Conservation (phyloP, 164 flowering plant species). For the Cinnamomum micranthum region DNA sequence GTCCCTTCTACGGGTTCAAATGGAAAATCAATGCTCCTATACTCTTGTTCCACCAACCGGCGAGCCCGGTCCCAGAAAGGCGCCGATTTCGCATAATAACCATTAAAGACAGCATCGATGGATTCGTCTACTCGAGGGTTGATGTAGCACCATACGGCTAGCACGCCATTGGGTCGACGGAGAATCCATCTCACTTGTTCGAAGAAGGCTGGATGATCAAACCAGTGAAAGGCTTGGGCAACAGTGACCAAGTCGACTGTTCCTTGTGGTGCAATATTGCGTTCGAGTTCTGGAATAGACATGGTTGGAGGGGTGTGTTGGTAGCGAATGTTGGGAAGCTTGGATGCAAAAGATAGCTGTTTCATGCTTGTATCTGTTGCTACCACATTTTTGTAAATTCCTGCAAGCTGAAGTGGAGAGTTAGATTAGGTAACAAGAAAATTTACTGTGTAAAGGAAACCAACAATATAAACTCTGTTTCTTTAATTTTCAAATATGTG, state of each 20-base stretch:
- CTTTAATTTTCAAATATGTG: too few relatives aligned
- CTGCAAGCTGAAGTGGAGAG: slow-evolving; percentile 19
- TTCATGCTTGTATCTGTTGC: slow-evolving; percentile 29
- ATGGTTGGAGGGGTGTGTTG: slow-evolving; percentile 23
- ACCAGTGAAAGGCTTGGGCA: slow-evolving; percentile 53
- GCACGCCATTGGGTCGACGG: slow-evolving; percentile 42
- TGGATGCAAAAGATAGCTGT: slow-evolving; percentile 22
- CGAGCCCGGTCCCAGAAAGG: slow-evolving; percentile 57
- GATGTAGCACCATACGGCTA: slow-evolving; percentile 63
- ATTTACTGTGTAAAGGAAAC: too few relatives aligned
- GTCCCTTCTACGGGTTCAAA: slow-evolving; percentile 70
- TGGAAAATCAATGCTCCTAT: slow-evolving; percentile 51
- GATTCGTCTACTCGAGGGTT: slow-evolving; percentile 23
- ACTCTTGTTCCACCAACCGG: slow-evolving; percentile 45
- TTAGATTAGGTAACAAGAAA: neutral
- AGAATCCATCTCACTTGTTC: slow-evolving; percentile 31
- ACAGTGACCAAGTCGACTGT: slow-evolving; percentile 31
- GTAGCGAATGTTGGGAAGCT: slow-evolving; percentile 27
- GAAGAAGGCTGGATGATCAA: slow-evolving; percentile 44
- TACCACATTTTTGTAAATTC: slow-evolving; percentile 25
- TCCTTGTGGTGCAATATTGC: slow-evolving; percentile 13
- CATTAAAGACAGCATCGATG: slow-evolving; percentile 21
- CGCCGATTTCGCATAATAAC: slow-evolving; percentile 11
- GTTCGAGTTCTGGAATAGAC: slow-evolving; percentile 15
- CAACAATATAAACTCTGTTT: too few relatives aligned